A percentile compares a stretch with the other conserved stretches of the same genome.
Conservation (phyloP, 169 alveolate genomes). For the Ichthyophthirius multifiliis region DNA sequence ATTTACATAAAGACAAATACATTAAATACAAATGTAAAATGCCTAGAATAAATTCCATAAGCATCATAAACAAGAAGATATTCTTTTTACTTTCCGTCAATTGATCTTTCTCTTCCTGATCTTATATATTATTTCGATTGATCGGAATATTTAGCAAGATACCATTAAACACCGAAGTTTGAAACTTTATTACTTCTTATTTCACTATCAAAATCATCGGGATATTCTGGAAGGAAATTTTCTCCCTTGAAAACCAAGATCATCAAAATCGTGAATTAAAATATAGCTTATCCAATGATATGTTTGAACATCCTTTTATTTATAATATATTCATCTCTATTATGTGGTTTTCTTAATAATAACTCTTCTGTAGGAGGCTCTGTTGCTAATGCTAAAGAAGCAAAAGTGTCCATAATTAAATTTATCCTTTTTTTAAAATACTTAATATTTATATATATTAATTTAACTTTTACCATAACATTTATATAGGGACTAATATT, state of each 20-base stretch:
- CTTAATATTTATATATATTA: conserved; percentile 15
- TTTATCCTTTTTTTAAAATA: conserved; percentile 70
- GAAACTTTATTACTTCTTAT: conserved; percentile 6
- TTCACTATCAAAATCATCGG: conserved; percentile 18
- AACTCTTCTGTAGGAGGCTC: conserved; percentile 90
- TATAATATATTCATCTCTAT: conserved; percentile 84
- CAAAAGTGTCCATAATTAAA: conserved; percentile 91
- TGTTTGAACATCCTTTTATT: conserved; percentile 80
- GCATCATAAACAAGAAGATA: conserved; percentile 9
- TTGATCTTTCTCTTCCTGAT: conserved; percentile 21
- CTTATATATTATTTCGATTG: background rate
- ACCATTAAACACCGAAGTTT: conserved; percentile 24
- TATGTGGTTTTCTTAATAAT: conserved; percentile 85
- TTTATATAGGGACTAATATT: conserved; percentile 50
- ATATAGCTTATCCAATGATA: conserved; percentile 42
- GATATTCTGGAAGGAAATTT: conserved; percentile 72
- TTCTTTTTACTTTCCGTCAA: conserved; percentile 21
- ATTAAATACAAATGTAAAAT: conserved; percentile 86
- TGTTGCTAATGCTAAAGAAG: conserved; percentile 91
- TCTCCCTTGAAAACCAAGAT: conserved; percentile 76
- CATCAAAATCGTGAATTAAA: conserved; percentile 41
- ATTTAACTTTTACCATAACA: conserved; percentile 37
- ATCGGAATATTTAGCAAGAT: background rate
- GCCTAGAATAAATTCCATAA: conserved; percentile 77
- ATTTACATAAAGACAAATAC: conserved; percentile 88